These are phyloP conservation scores for Sclerotinia minor DNA, from an alignment of 2,329 filamentous ascomycete species.

Conservation along the genomic window DNA sequence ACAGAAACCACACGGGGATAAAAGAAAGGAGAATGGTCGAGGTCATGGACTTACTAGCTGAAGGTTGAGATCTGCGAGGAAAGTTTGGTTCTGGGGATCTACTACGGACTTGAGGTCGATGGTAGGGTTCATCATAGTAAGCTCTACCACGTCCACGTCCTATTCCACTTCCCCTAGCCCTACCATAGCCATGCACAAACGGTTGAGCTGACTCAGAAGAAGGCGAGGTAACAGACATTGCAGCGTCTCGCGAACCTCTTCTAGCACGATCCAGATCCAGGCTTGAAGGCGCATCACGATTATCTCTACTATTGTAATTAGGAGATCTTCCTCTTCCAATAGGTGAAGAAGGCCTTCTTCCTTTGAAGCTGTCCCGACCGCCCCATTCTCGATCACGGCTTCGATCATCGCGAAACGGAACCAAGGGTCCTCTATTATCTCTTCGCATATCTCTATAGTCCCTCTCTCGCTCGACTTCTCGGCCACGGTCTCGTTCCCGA, in stretches of 20 bases:
- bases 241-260: conserved; percentile 70
- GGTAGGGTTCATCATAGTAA: conserved; percentile 59
- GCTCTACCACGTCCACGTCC: conserved; percentile 52
- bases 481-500: conserved; percentile 58
- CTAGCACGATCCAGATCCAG: conserved; percentile 67
- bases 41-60: conserved; percentile 43
- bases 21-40: not conserved
- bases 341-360: conserved; percentile 63
- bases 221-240: conserved; percentile 68
- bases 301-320: conserved; percentile 57
- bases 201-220: conserved; percentile 61
- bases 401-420: conserved; percentile 23
- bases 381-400: conserved; percentile 33
- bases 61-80: conserved; percentile 45
- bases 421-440: conserved; percentile 19
- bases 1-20: not conserved
- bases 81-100: conserved; percentile 39
- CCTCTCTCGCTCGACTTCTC: conserved; percentile 51
- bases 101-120: conserved; percentile 40
- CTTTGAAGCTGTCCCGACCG: conserved; percentile 47
- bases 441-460: conserved; percentile 47
- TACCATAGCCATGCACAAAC: conserved; percentile 48
- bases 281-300: conserved; percentile 56
- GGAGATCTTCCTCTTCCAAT: conserved; percentile 63
- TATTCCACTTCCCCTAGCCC: conserved; percentile 51